Evolutionary conservation across 306 rosid species (phyloP).

Genomic region (Cyamopsis tetragonoloba): DNA sequence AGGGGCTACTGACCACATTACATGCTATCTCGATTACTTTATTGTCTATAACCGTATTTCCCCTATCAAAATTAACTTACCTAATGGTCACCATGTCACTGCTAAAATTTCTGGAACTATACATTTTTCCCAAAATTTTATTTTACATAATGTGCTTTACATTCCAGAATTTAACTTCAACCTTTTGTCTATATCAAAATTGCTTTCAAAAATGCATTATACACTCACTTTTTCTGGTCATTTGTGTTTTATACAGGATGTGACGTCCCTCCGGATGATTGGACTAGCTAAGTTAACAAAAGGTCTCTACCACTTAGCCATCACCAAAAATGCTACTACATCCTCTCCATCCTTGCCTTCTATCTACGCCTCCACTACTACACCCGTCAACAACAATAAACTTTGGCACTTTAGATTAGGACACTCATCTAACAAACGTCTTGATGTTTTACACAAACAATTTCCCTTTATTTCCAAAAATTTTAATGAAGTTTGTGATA

Average conservation of each 20-base stretch:
- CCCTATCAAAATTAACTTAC: background rate
- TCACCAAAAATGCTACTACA: background rate
- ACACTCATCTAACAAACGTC: background rate
- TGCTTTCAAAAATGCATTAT: too few relatives aligned
- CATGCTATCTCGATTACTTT: background rate
- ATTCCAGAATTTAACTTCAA: too few relatives aligned
- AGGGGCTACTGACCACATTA: background rate
- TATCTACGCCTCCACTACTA: background rate
- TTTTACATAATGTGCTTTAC: too few relatives aligned
- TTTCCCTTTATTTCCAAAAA: background rate
- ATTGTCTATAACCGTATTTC: too few relatives aligned
- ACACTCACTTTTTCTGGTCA: too few relatives aligned
- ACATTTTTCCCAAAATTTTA: background rate
- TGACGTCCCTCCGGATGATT: too few relatives aligned
- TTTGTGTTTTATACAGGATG: too few relatives aligned
- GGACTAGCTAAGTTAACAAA: too few relatives aligned
- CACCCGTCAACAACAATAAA: background rate
- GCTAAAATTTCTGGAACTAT: background rate
- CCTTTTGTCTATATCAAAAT: too few relatives aligned
- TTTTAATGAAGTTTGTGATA: too few relatives aligned
- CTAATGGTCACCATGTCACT: background rate
- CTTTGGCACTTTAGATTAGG: background rate
- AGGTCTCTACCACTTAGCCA: background rate
- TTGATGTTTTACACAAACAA: background rate
- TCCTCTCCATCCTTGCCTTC: background rate